Conservation (phyloP, 305 asterid species). For the Andrographis paniculata region DNA sequence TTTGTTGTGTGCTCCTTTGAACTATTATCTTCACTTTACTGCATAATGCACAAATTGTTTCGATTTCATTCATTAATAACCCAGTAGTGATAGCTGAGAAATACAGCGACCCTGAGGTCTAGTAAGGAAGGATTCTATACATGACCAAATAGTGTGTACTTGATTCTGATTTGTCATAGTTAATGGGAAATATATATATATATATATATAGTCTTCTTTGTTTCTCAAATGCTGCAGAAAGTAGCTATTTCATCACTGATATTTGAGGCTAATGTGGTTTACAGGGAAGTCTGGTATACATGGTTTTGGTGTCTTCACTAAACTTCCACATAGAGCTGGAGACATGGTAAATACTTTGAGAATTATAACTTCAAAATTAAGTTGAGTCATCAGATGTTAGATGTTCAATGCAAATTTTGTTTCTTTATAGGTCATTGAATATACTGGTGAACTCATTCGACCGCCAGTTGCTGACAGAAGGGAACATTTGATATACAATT, state of each 20-base stretch:
- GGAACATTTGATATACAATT: constrained; percentile 81
- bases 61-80: not conserved
- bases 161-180: not conserved
- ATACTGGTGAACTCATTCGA: constrained; percentile 88
- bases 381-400: constrained; percentile 4
- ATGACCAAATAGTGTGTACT: constrained; percentile 1
- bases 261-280: constrained; percentile 21
- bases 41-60: constrained; percentile 1
- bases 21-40: not conserved
- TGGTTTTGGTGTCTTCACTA: constrained; percentile 91
- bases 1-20: not conserved
- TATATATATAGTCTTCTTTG: not conserved
- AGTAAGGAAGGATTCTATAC: constrained; percentile 6
- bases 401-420: constrained; percentile 20
- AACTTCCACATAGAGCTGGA: constrained; percentile 82
- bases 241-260: constrained; percentile 17
- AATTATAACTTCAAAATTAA: constrained; percentile 11
- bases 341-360: constrained; percentile 69
- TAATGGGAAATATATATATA: not conserved
- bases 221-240: constrained; percentile 7
- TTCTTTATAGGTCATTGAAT: constrained; percentile 70
- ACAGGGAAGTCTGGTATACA: constrained; percentile 94
- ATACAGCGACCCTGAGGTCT: constrained; percentile 3
- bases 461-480: constrained; percentile 93
- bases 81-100: not conserved